phyloP scores from a whole-genome alignment of 2,329 filamentous ascomycete genomes.

The Aspergillus niger region DNA sequence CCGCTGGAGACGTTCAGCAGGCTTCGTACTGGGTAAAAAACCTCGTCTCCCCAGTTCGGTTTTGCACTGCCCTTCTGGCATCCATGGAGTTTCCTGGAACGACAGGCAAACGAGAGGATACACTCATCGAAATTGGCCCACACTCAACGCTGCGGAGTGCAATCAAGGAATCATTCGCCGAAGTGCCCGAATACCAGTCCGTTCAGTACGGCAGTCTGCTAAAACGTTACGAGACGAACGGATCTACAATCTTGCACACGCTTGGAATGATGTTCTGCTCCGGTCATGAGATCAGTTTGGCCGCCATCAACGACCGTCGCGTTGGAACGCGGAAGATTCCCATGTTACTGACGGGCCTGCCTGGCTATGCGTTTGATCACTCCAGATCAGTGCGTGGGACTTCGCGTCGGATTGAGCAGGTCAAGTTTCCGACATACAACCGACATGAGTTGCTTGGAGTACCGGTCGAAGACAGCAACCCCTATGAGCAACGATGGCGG shows the following conservation, averaged over 20 bases:
- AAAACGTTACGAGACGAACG: slow-evolving; percentile 13
- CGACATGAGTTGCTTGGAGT: slow-evolving; percentile 28
- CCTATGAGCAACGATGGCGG: slow-evolving; percentile 44
- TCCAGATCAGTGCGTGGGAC: slow-evolving; percentile 47
- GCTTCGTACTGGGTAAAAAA: slow-evolving; percentile 29
- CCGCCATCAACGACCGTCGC: not conserved
- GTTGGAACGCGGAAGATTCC: not conserved
- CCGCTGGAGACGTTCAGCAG: slow-evolving; percentile 12
- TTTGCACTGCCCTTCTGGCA: slow-evolving; percentile 21
- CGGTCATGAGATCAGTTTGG: slow-evolving; percentile 15
- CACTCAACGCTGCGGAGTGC: not conserved
- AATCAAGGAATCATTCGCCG: not conserved
- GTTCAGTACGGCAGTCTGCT: slow-evolving; percentile 4
- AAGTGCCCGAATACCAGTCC: not conserved
- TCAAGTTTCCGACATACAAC: not conserved
- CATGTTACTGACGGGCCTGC: not conserved
- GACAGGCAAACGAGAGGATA: not conserved
- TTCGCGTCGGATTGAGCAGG: slow-evolving; percentile 25
- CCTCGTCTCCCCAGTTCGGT: slow-evolving; percentile 26
- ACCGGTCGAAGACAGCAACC: slow-evolving; percentile 22
- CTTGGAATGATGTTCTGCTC: slow-evolving; percentile 20
- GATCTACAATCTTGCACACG: slow-evolving; percentile 13
- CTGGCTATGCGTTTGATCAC: slow-evolving; percentile 23
- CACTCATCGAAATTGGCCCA: not conserved
- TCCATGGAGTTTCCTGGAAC: not conserved